Base-by-base conservation (phyloP, 768 basidiomycete genomes). In the Dioszegia aurantiaca region DNA sequence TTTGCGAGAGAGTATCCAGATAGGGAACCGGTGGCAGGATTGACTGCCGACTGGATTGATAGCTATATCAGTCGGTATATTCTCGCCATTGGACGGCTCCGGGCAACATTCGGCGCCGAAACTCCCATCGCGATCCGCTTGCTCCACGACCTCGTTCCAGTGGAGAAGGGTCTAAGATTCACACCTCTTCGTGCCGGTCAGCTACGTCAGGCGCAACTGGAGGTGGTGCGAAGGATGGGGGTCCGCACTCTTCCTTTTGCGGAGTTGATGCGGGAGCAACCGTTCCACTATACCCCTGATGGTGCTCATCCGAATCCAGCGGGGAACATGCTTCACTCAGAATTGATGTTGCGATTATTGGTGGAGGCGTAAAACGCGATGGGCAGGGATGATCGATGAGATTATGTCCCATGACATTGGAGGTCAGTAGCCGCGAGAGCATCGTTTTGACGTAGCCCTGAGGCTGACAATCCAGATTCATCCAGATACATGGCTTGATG, bases 251-350 rank as follows among this genome's bases (percentile, higher is more conserved):
- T 47, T 9, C 46, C 46, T 9, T 47, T 47, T 23, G 46, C 46
- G 26, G 30, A 31, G 9, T 23, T 23, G 6, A 47, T 47, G 46
- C 46, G 46, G 27, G n/a, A 14, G 19, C 46, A 47, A 28, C 10
- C 30, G 28, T 28, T 19, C 14, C n/a, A 28, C 11, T 47, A 47
- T 30, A 19, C 23, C 19, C 44, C 11, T 6, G 46, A 47, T 21
- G 46, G 46, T 14, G 19, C 4, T 8, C 46, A 47, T 47, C 46
- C 46, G 8, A 19, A 23, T n/a, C 27, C 26, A 17, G 27, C 46
- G 46, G 46, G 19, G 30, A 30, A 47, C 31, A 47, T 30, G 46
- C 27, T 47, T 26, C 46, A 30, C 26, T 23, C 24, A 28, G 46
- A 47, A 28, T 30, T 19, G 26, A 26, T 47, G 8, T 16, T 47